phyloP scores from a whole-genome alignment of 495 filamentous ascomycete species.

The Xylaria palmicola region DNA sequence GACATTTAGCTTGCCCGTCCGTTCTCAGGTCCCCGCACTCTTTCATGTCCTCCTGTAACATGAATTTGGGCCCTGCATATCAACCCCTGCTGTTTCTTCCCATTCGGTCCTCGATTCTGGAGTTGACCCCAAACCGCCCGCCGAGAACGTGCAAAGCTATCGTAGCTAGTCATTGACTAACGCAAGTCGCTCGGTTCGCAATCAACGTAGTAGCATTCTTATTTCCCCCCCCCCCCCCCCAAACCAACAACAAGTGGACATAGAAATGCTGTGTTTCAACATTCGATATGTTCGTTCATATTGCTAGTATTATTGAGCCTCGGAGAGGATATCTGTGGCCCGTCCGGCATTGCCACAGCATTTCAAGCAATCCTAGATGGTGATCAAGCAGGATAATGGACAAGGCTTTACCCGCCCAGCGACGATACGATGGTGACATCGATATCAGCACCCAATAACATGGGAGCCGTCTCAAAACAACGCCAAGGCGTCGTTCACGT shows the following conservation, averaged over 20 bases:
- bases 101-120: background rate
- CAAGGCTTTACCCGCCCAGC: background rate
- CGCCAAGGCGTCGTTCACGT: conserved; percentile 3
- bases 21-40: background rate
- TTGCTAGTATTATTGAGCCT: background rate
- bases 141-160: background rate
- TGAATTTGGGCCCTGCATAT: conserved; percentile 1
- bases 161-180: background rate
- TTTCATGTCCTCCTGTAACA: background rate
- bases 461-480: conserved; percentile 2
- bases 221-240: too few relatives aligned
- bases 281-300: background rate
- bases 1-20: background rate
- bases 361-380: conserved; percentile 26
- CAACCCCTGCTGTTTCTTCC: conserved; percentile 6
- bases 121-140: background rate
- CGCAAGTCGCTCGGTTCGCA: too few relatives aligned
- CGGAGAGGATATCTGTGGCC: background rate
- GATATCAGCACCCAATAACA: background rate
- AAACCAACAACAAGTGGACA: too few relatives aligned
- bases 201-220: too few relatives aligned
- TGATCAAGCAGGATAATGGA: conserved; percentile 37
- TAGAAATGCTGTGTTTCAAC: background rate
- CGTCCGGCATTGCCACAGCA: background rate
- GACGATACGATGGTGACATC: conserved; percentile 7